phyloP scores from a whole-genome alignment of 345 rosid species.

The Hypericum perforatum region DNA sequence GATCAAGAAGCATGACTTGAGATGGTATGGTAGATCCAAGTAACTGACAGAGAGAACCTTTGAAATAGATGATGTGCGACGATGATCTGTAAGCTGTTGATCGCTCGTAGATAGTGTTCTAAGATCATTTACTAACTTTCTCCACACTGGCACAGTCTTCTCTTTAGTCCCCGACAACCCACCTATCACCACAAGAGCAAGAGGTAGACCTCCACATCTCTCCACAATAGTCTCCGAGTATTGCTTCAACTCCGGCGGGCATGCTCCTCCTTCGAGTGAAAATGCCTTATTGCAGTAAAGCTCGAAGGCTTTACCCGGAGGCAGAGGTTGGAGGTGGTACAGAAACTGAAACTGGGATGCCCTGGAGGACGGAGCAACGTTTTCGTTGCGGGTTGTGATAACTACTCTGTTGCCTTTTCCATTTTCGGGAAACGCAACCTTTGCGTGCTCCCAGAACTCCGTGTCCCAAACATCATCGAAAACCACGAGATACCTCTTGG shows the following conservation, averaged over 20 bases:
- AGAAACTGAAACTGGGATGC: neutral
- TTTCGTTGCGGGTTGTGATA: slow-evolving; percentile 5
- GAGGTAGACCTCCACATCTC: slow-evolving; percentile 3
- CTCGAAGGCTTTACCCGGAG: neutral
- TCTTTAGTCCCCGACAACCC: slow-evolving; percentile 1
- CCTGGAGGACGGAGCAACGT: neutral
- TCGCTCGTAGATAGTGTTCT: neutral
- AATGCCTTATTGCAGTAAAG: slow-evolving; percentile 3
- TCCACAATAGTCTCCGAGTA: neutral
- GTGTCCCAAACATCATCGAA: slow-evolving; percentile 6
- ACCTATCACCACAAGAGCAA: slow-evolving; percentile 1
- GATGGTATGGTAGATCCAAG: slow-evolving; percentile 5
- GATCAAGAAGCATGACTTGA: slow-evolving; percentile 2
- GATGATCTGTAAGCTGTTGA: neutral
- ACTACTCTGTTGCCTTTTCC: slow-evolving; percentile 1
- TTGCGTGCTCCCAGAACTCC: slow-evolving; percentile 3
- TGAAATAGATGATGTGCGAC: neutral
- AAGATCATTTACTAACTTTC: neutral
- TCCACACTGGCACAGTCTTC: neutral
- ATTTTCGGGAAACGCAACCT: neutral
- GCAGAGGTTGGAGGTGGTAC: neutral
- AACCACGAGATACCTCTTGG: slow-evolving; percentile 1
- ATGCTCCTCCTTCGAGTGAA: neutral
- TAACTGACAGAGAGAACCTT: slow-evolving; percentile 6
- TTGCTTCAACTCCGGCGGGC: neutral